These are phyloP conservation scores for Penicillium turbatum DNA, from an alignment of 495 filamentous ascomycete genomes.

Conservation along the genomic window DNA sequence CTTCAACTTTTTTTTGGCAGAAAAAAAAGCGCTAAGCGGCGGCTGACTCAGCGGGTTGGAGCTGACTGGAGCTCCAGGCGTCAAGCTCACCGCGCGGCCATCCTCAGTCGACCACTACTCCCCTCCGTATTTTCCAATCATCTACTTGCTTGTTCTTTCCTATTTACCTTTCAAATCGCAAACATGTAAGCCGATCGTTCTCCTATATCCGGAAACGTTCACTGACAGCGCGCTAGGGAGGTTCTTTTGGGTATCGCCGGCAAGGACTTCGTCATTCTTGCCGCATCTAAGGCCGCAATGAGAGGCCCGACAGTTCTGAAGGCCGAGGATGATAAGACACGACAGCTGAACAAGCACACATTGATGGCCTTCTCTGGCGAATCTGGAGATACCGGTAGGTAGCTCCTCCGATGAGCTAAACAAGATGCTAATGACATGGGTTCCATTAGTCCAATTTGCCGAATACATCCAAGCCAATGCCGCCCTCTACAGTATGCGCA, in stretches of 20 bases:
- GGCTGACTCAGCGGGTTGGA: conserved; percentile 38
- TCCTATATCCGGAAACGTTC: not conserved
- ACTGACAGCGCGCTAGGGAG: conserved; percentile 63
- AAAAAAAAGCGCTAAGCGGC: conserved; percentile 31
- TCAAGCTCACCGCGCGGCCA: conserved; percentile 43
- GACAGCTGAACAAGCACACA: conserved; percentile 81
- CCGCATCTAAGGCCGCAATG: conserved; percentile 96
- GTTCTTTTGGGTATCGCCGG: conserved; percentile 96
- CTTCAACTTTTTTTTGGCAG: conserved; percentile 44
- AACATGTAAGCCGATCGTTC: conserved; percentile 28
- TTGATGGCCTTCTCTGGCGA: conserved; percentile 97
- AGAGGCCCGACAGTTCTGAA: conserved; percentile 95
- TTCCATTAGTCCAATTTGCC: conserved; percentile 82
- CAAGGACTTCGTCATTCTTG: conserved; percentile 97
- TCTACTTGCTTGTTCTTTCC: conserved; percentile 10
- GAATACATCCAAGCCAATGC: conserved; percentile 99
- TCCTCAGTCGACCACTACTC: conserved; percentile 19
- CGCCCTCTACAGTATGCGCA: conserved; percentile 97
- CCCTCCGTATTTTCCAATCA: conserved; percentile 13
- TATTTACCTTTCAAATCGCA: conserved; percentile 14
- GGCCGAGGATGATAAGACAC: conserved; percentile 93
- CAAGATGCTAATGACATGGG: conserved; percentile 14
- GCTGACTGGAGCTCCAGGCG: conserved; percentile 44
- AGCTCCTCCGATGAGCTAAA: conserved; percentile 6
- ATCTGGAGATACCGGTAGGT: conserved; percentile 87